Conservation (phyloP, 139 green algal genomes). For the Monoraphidium neglectum region DNA sequence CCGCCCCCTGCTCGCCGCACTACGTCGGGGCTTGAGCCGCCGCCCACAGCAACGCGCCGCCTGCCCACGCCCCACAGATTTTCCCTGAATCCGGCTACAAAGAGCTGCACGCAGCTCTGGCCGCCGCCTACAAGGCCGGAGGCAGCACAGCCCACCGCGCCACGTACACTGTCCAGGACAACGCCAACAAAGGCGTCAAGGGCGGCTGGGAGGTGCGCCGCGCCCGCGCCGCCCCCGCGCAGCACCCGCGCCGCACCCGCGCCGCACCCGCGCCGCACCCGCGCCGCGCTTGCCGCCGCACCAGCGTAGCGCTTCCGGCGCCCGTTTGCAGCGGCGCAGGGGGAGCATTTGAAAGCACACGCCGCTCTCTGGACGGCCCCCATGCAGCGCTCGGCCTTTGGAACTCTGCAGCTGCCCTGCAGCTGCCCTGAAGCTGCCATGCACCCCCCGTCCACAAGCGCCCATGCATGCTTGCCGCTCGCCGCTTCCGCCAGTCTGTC, state of each 20-base stretch:
- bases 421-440: neutral
- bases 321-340: too few species aligned
- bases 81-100: conserved; percentile 32
- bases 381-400: too few species aligned
- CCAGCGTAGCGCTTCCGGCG: too few species aligned
- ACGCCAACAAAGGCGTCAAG: conserved; percentile 25
- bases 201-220: conserved; percentile 34
- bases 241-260: too few species aligned
- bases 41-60: neutral
- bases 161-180: conserved; percentile 25
- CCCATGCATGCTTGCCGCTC: neutral
- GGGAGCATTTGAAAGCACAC: too few species aligned
- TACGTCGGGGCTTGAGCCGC: too few species aligned
- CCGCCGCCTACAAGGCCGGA: neutral
- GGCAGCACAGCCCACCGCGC: conserved; percentile 29
- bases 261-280: neutral
- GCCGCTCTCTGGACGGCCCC: too few species aligned
- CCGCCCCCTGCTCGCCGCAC: too few species aligned
- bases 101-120: conserved; percentile 25
- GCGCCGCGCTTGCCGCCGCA: too few species aligned
- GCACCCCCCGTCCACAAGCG: neutral
- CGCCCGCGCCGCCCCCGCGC: too few species aligned
- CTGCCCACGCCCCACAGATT: conserved; percentile 17
- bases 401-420: too few species aligned
- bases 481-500: neutral